Base-by-base conservation (phyloP, 352 stramenopile species). In the Globisporangium alternatum region DNA sequence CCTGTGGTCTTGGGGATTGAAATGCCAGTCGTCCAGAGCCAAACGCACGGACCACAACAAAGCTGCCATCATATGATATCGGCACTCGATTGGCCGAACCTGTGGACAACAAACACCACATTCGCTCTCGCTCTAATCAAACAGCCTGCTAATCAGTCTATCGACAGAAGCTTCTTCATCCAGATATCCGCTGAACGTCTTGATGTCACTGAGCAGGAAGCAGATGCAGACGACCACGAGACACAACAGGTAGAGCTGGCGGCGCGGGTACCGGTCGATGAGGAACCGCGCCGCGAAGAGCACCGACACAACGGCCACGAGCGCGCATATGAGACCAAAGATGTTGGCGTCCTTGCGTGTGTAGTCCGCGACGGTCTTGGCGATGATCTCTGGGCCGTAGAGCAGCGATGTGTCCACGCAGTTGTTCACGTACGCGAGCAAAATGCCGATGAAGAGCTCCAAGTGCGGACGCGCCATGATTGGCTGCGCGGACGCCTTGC, bases 401-500 rank as follows among this genome's bases (percentile, higher is more conserved):
- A 95, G 94, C n/a, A 95, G 81, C 65, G 84, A 92, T 13, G 83
- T 80, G 64, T 94, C 85, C 25, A 96, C 83, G 57, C 83, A 96
- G 68, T 96, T 96, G 71, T 96, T 94, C 37, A 91, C 86, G 66
- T 92, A 94, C 2, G 87, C 87, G 13, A 94, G 71, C 54, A 94
- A 45, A 17, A 96, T 81, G 21, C 87, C 87, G 22, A 93, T 86
- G 45, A 76, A 52, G 12, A 96, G 82, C 57, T 93, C 83, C n/a
- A 89, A 66, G 13, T 75, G 74, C 33, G 80, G 78, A 13, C 67
- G 76, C 31, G 53, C 43, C 9, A 54, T 2, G 37, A 37, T 37
- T 37, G 56, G 21, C 19, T 56, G 21, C 7, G 37, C 53, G 5
- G 56, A 61, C 21, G 22, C 47, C n/a, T n/a, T n/a, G n/a, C n/a